Base-by-base conservation (phyloP, 495 filamentous ascomycete genomes). In the Podospora sp. region DNA sequence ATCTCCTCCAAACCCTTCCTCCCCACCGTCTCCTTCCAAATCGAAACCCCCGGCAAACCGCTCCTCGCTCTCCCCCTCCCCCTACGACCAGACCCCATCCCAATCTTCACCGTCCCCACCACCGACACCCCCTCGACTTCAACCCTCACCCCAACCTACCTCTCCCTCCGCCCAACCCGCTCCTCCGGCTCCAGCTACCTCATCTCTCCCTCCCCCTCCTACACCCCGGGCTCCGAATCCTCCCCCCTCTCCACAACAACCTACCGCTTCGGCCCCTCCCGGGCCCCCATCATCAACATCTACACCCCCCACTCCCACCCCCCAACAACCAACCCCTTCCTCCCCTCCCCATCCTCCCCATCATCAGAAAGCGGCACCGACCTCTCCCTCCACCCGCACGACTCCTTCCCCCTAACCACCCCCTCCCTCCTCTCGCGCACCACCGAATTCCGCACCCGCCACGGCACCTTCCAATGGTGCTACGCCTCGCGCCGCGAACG, bases 211-310 rank as follows among this genome's bases (percentile, higher is more conserved):
- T 0, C 29, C 3, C 22, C 58, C 25, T 22, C 51, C 22, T 21
- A 20, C 22, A 0, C 22, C 29, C 8, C 68, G 68, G 65, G 71
- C 71, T 7, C 70, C 69, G 21, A 58, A 57, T 36, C 77, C 71
- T 7, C 60, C 35, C 53, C 67, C 3, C 60, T 84, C 2, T 76
- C 77, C 60, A 76, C 68, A 4, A 85, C 84, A 0, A 81, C 77
- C 1, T 87, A 86, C 72, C 79, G 78, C 64, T 85, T 82, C 69
- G 83, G 83, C 0, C 84, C 84, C 14, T 75, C 75, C 26, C 74
- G 77, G 7, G 65, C 68, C 2, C 75, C 77, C 14, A 68, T 76
- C 65, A 25, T 77, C 9, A 59, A 59, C 3, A 61, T 79, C 6
- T 68, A 65, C 20, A 6, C 49, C 2, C 64, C 67, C 6, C 16